Evolutionary conservation across 2,329 filamentous ascomycete genomes (phyloP).

Genomic region (Aspergillus fructus): DNA sequence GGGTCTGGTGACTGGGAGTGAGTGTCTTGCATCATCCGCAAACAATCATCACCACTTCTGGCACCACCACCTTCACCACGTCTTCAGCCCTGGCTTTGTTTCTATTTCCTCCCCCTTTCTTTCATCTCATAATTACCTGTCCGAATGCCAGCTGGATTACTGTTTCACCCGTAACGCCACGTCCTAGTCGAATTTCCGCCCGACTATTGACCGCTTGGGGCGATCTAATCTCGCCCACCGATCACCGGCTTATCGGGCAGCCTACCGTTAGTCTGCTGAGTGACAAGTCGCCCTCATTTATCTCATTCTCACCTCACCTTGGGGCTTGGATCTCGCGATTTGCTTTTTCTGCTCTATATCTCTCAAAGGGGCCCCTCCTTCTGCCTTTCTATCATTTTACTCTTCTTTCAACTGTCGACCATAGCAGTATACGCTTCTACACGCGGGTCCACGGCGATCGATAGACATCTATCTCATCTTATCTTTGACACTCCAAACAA

Average conservation of each 20-base stretch:
- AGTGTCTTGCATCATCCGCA: slow-evolving; percentile 12
- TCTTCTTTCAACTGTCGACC: not conserved
- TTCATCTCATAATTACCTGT: slow-evolving; percentile 1
- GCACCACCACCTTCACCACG: slow-evolving; percentile 16
- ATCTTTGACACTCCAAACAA: slow-evolving; percentile 11
- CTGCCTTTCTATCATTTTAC: not conserved
- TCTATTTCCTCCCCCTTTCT: not conserved
- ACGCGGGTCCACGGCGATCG: slow-evolving; percentile 25
- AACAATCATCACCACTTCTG: slow-evolving; percentile 11
- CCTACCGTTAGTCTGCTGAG: not conserved
- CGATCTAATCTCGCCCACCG: not conserved
- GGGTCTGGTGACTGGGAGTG: slow-evolving; percentile 8
- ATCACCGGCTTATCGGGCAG: slow-evolving; percentile 2
- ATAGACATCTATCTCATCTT: slow-evolving; percentile 13
- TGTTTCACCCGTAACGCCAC: slow-evolving; percentile 1
- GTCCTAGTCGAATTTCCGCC: not conserved
- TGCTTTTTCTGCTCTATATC: slow-evolving; percentile 1
- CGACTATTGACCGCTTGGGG: slow-evolving; percentile 4
- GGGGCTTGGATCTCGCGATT: slow-evolving; percentile 13
- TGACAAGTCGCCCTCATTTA: not conserved
- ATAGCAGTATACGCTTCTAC: slow-evolving; percentile 3
- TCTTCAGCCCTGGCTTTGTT: slow-evolving; percentile 2
- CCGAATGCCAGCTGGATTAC: not conserved
- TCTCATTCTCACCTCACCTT: not conserved
- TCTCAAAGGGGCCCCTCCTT: not conserved